A percentile compares a stretch with the other conserved stretches of the same genome.
These are phyloP conservation scores for Phoenix dactylifera DNA, from an alignment of 176 grass and related monocot genomes.

Conservation along the genomic window DNA sequence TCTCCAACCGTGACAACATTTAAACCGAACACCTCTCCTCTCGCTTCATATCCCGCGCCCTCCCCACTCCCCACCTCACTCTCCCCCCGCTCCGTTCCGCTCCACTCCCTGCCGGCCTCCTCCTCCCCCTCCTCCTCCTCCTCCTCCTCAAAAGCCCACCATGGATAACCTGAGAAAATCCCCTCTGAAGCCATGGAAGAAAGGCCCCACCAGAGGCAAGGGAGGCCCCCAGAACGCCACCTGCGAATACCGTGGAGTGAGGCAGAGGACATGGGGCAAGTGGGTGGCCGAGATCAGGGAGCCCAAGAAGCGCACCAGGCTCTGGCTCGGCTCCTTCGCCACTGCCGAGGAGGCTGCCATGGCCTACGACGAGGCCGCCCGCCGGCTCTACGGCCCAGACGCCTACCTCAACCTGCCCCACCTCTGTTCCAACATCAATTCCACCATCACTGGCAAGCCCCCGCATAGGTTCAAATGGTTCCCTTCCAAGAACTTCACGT, in stretches of 20 bases:
- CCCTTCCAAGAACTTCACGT: constrained; percentile 30
- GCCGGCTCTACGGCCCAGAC: constrained; percentile 79
- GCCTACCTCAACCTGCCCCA: constrained; percentile 96
- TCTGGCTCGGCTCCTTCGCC: constrained; percentile 83
- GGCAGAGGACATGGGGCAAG: constrained; percentile 77
- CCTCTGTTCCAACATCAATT: constrained; percentile 38
- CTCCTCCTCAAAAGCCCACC: not conserved
- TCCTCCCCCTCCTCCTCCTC: no score
- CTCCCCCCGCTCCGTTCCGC: not conserved
- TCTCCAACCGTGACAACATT: constrained; percentile 67
- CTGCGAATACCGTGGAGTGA: constrained; percentile 80
- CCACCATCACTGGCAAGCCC: constrained; percentile 16
- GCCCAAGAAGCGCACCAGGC: constrained; percentile 72
- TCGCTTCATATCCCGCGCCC: constrained; percentile 36
- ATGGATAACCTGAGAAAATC: constrained; percentile 59
- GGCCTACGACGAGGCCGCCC: constrained; percentile 86
- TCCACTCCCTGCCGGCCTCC: not conserved
- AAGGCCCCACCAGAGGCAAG: constrained; percentile 72
- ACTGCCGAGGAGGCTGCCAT: constrained; percentile 79
- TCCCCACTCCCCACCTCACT: not conserved
- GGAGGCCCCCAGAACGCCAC: constrained; percentile 66
- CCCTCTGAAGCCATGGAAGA: constrained; percentile 64
- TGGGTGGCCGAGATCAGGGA: constrained; percentile 87
- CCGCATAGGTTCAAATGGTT: constrained; percentile 74
- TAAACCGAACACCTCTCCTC: constrained; percentile 21